Conservation (phyloP, 768 basidiomycete species). For the Cyathus striatus region DNA sequence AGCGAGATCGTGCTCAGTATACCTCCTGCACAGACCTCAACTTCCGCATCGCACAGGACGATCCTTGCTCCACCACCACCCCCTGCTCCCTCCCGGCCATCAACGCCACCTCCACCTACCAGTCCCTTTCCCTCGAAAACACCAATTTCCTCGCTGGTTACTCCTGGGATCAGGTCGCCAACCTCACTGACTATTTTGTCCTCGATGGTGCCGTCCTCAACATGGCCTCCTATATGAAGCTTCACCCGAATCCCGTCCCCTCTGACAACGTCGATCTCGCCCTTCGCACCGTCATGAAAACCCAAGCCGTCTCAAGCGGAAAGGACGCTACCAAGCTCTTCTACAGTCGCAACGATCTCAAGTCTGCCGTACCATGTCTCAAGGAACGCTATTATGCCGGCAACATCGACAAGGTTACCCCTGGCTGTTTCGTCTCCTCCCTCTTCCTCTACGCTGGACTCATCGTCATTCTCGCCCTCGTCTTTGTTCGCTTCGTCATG, state of each 20-base stretch:
- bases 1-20: constrained; percentile 62
- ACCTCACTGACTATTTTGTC: constrained; percentile 73
- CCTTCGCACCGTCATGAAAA: constrained; percentile 68
- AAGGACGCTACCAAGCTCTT: constrained; percentile 92
- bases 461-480: constrained; percentile 85
- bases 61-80: constrained; percentile 67
- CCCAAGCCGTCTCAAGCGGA: constrained; percentile 46
- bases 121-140: constrained; percentile 56
- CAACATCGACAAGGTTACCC: constrained; percentile 93
- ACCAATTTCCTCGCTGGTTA: constrained; percentile 78
- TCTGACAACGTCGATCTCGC: constrained; percentile 78
- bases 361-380: constrained; percentile 74
- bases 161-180: constrained; percentile 83
- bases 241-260: constrained; percentile 63
- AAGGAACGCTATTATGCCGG: constrained; percentile 86
- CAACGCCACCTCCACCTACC: constrained; percentile 50
- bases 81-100: constrained; percentile 67
- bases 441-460: constrained; percentile 89
- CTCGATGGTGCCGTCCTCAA: constrained; percentile 94
- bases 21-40: constrained; percentile 55
- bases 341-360: constrained; percentile 60
- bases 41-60: constrained; percentile 68
- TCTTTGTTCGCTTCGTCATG: constrained; percentile 91
- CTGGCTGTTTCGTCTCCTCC: constrained; percentile 90
- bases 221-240: constrained; percentile 76